Conservation (phyloP, 306 rosid species). For the barrel medic (Medicago truncatula) region MtrunA17r5.0-ANR NC_053042.1:48392501-48393000, state of each 20-base stretch:
- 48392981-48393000: not conserved
- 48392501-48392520: slow-evolving; percentile 2
- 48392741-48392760: slow-evolving; percentile 58
- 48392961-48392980: not conserved
- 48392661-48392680: slow-evolving; percentile 39
- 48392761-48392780: slow-evolving; percentile 68
- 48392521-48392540: not conserved
- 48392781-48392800: slow-evolving; percentile 80
- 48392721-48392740: slow-evolving; percentile 22
- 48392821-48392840: slow-evolving; percentile 63
- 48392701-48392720: slow-evolving; percentile 39
- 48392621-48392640: slow-evolving; percentile 40
- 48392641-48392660: slow-evolving; percentile 41
- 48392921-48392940: not conserved
- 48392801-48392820: slow-evolving; percentile 87
- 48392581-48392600: not conserved
- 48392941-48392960: too few relatives aligned
- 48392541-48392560: slow-evolving; percentile 5
- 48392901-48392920: not conserved
- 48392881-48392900: not conserved
- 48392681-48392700: slow-evolving; percentile 39
- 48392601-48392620: slow-evolving; percentile 28
- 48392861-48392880: slow-evolving; percentile 46
- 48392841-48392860: slow-evolving; percentile 81
- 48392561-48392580: slow-evolving; percentile 20